Evolutionary conservation across 2,329 filamentous ascomycete species (phyloP).

Genomic region (Colletotrichum sp.): DNA sequence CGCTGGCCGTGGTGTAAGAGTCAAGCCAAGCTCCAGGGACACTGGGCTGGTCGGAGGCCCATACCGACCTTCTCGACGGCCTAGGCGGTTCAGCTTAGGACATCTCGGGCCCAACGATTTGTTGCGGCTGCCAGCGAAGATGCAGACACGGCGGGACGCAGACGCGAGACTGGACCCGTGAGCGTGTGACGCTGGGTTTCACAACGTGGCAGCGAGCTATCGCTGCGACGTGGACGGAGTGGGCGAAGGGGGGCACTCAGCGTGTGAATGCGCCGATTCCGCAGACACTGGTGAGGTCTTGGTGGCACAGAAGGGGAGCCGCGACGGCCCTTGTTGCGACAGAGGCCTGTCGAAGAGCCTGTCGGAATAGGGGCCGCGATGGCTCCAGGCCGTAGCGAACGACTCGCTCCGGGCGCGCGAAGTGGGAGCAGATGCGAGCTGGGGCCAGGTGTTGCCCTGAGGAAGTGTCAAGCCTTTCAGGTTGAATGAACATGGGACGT

Average conservation of each 20-base stretch:
- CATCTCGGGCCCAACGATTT: background rate
- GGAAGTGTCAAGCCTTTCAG: background rate
- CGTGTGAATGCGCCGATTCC: background rate
- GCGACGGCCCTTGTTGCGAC: conserved; percentile 7
- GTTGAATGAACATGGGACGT: background rate
- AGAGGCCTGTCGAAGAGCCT: background rate
- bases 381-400: background rate
- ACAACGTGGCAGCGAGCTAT: conserved; percentile 2
- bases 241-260: background rate
- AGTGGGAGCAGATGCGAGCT: background rate
- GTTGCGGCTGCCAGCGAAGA: background rate
- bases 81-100: background rate
- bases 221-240: background rate
- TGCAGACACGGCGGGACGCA: background rate
- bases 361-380: background rate
- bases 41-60: background rate
- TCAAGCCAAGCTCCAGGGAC: background rate
- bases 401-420: background rate
- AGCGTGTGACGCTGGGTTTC: background rate
- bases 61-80: background rate
- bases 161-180: background rate
- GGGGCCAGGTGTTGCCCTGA: background rate
- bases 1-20: background rate
- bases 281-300: conserved; percentile 6
- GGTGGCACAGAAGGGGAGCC: background rate